Conservation (phyloP, 192 early-diverging fungal genomes). For the Backusella luteola region DNA sequence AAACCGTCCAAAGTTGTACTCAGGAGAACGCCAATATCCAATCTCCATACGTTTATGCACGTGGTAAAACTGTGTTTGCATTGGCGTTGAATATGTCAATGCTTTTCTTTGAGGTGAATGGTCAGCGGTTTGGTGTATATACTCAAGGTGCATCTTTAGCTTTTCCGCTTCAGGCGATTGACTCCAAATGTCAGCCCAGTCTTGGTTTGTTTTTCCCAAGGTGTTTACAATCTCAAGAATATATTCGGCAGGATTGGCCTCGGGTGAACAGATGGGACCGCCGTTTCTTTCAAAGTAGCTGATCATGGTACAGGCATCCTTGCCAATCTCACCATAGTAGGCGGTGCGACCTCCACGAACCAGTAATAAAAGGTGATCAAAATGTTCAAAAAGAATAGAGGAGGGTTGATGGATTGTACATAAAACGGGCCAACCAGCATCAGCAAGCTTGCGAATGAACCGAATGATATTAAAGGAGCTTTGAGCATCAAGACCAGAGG, state of each 20-base stretch:
- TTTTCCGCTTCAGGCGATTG: conserved; percentile 49
- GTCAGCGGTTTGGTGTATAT: conserved; percentile 32
- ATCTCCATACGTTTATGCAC: conserved; percentile 64
- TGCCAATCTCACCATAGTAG: conserved; percentile 66
- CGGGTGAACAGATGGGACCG: conserved; percentile 58
- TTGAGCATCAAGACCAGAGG: conserved; percentile 78
- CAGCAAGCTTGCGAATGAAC: background rate
- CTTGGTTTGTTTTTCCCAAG: conserved; percentile 27
- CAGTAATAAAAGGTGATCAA: conserved; percentile 61
- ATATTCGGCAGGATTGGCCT: conserved; percentile 84
- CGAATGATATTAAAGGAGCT: conserved; percentile 73
- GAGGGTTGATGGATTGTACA: conserved; percentile 89
- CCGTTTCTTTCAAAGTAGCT: conserved; percentile 74
- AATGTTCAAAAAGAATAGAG: conserved; percentile 79
- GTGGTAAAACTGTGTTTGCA: conserved; percentile 43
- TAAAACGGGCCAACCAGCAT: conserved; percentile 37
- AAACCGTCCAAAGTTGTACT: conserved; percentile 64
- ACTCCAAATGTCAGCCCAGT: conserved; percentile 77
- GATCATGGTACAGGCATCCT: conserved; percentile 60
- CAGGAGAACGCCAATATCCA: conserved; percentile 64
- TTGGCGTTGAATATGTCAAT: conserved; percentile 10
- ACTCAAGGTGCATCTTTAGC: conserved; percentile 50
- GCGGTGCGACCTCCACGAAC: conserved; percentile 15
- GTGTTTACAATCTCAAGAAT: conserved; percentile 71
- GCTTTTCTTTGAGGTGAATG: conserved; percentile 9